Base-by-base conservation (phyloP, 2,329 filamentous ascomycete genomes). In the Cryphonectria japonica region DNA sequence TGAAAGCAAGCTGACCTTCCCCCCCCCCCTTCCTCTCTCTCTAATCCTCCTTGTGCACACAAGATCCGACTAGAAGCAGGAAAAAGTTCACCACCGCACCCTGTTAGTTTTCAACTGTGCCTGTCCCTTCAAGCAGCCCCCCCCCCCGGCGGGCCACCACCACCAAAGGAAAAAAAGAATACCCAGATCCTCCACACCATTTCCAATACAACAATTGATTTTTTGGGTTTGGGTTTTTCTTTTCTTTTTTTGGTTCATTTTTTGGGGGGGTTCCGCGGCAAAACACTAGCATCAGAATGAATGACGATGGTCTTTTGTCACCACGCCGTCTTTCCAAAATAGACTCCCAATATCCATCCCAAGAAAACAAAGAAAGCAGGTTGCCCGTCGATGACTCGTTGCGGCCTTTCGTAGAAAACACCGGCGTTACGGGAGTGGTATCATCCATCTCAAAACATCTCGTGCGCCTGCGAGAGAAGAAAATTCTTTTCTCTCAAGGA, bases 381-480 rank as follows among this genome's bases (percentile, higher is more conserved):
- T 66, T 37, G 19, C 57, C 39, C 22, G 64, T 39, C 57, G 66
- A 60, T 37, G 69, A 70, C 26, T 57, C 54, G 26, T 32, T 57
- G 54, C 26, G 54, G 54, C 54, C 26, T 57, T 57, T 57, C 29
- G 54, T 32, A 57, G 54, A 57, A 29, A 29, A 29, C 26, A 57
- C 26, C 54, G 14, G 54, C 26, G 46, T 50, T n/a, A 50, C 46
- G n/a, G 50, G 8, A 29, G 50, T 54, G 50, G 54, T 57, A 32
- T 32, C 54, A 57, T 57, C 54, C 26, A 16, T 32, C 54, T 32
- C 54, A 32, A 57, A 32, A 32, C 54, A 50, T 50, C 54, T 57
- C 26, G 54, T 29, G 54, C 54, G 54, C 54, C 54, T 32, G 54
- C 26, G 26, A 57, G 26, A 52, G 39, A 41, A 41, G 11, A 41